Evolutionary conservation across 2,329 filamentous ascomycete species (phyloP), one percentile per base, ranked within the genome.

Genomic region (Colletotrichum sp.): DNA sequence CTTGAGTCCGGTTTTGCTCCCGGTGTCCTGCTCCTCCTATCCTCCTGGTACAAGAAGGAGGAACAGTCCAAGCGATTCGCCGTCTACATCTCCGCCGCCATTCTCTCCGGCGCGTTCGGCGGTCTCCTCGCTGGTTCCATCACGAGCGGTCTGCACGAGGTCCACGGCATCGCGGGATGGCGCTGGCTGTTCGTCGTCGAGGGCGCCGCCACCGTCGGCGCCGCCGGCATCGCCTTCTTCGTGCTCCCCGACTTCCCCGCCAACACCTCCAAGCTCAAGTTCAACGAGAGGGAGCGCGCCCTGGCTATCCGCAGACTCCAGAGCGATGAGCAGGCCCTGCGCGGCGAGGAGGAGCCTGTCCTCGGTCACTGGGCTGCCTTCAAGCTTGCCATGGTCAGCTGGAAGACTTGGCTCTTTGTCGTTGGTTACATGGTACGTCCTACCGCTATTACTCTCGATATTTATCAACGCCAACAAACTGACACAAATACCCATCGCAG

Each of bases 41-140:
- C 90, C 0, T 93, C 91, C 76, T 95, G 93, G 93, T 95, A 95
- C 73, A 83, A 83, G 76, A 78, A 79, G 26, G 78, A 78, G 4
- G 83, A 84, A 71, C 81, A 83, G 78, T 78, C 77, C 39, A 82
- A 78, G 71, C 81, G 83, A 21, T 83, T 83, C 52, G 93, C 93
- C 7, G 91, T 94, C 30, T 95, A 94, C 86, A 95, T 95, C 84
- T 93, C 92, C 1, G 92, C 93, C 0, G 93, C 93, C 2, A 93
- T 93, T 0, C 85, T 95, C 0, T 92, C 93, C 0, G 93, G 93
- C 1, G 93, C 90, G 0, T 93, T 93, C 75, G 92, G 91, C 79
- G 92, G 92, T 13, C 85, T 93, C 6, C 86, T 93, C 13, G 91
- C 92, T 1, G 91, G 90, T 3, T 90, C 89, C 1, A 93, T 93